These are phyloP conservation scores for Eucalyptus sp. DNA, from an alignment of 345 rosid species.

Conservation along the genomic window DNA sequence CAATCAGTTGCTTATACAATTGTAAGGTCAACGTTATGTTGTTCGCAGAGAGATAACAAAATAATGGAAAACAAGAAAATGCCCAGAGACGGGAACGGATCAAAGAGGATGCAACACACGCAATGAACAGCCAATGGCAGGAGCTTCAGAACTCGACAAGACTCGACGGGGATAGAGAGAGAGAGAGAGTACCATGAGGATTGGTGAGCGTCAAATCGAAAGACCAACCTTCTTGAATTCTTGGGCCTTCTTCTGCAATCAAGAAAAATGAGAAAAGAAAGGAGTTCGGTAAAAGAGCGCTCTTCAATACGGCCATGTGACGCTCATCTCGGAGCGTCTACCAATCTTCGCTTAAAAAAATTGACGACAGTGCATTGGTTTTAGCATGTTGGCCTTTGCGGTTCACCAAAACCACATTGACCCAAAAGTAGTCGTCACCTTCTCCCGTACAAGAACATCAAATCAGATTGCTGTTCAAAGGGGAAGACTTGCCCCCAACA, in stretches of 20 bases:
- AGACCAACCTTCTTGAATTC: neutral
- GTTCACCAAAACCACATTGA: neutral
- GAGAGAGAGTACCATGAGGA: neutral
- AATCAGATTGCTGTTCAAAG: neutral
- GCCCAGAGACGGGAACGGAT: neutral
- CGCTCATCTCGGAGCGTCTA: neutral
- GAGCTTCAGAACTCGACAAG: neutral
- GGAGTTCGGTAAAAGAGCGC: neutral
- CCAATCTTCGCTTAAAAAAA: neutral
- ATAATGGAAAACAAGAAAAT: neutral
- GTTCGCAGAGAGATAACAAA: neutral
- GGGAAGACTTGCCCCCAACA: neutral
- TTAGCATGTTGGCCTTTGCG: neutral
- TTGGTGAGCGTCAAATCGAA: neutral
- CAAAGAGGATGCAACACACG: neutral
- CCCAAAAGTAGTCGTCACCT: neutral
- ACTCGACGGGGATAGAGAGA: neutral
- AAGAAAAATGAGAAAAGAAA: neutral
- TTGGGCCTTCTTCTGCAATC: neutral
- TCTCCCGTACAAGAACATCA: neutral
- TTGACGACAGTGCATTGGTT: neutral
- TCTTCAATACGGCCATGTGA: neutral
- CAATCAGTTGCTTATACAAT: neutral
- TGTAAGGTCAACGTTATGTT: neutral
- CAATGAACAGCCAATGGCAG: neutral